Percentiles rank a stretch among this genome's conserved stretches.
phyloP scores from a whole-genome alignment of 2,329 filamentous ascomycete genomes.

The Aspergillus calidoustus region DNA sequence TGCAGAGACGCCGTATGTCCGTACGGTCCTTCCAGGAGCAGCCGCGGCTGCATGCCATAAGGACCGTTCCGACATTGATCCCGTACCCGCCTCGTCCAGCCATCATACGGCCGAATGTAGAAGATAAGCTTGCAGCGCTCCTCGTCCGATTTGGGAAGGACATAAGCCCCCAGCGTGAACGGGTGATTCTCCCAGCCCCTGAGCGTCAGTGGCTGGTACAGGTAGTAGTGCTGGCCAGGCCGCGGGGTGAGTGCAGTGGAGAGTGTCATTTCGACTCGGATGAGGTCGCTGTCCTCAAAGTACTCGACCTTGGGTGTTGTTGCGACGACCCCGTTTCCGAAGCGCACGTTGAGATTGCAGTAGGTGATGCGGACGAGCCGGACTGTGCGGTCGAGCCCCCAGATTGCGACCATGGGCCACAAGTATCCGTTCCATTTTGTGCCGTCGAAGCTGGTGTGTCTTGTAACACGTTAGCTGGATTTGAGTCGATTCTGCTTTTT shows the following conservation, averaged over 20 bases:
- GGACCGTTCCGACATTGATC: not conserved
- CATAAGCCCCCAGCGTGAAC: constrained; percentile 36
- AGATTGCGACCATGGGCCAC: constrained; percentile 53
- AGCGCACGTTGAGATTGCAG: constrained; percentile 42
- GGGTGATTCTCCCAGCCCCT: constrained; percentile 55
- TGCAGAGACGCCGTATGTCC: not conserved
- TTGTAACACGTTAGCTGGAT: constrained; percentile 14
- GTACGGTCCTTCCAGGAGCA: not conserved
- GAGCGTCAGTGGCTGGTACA: constrained; percentile 48
- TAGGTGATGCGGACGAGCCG: constrained; percentile 38
- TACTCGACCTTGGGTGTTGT: not conserved
- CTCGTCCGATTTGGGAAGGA: not conserved
- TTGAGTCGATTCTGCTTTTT: too few species aligned
- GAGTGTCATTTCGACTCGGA: not conserved
- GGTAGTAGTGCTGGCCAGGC: constrained; percentile 52
- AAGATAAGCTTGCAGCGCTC: not conserved
- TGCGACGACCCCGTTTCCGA: not conserved
- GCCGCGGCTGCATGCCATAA: not conserved
- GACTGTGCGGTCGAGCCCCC: constrained; percentile 50
- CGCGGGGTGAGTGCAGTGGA: not conserved
- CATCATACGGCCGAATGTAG: not conserved
- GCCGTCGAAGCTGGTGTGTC: constrained; percentile 52
- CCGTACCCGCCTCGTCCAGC: not conserved
- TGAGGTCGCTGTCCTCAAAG: not conserved
- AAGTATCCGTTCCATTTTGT: constrained; percentile 54